Percentiles rank a stretch among this genome's conserved stretches.
These are phyloP conservation scores for Brasenia schreberi DNA, from an alignment of 164 flowering plant species.

Conservation along the genomic window DNA sequence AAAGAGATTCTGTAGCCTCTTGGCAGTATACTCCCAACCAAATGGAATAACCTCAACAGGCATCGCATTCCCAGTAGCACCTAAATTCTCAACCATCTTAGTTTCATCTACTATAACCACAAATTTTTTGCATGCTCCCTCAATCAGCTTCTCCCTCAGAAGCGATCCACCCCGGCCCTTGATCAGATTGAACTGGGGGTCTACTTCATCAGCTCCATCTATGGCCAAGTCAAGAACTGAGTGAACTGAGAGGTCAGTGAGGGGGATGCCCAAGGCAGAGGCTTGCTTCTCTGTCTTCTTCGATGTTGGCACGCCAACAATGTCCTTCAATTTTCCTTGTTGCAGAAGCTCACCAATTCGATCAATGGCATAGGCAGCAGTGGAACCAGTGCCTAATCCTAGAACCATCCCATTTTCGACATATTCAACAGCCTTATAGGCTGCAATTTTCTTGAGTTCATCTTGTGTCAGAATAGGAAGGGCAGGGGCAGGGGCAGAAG, in stretches of 20 bases:
- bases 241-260: conserved; percentile 5
- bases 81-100: conserved; percentile 4
- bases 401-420: conserved; percentile 10
- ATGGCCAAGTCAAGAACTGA: conserved; percentile 7
- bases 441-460: conserved; percentile 8
- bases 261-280: conserved; percentile 9
- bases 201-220: conserved; percentile 12
- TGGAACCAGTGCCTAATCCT: conserved; percentile 10
- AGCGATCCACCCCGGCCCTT: conserved; percentile 10
- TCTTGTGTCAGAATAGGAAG: conserved; percentile 5
- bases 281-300: conserved; percentile 7
- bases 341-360: conserved; percentile 6
- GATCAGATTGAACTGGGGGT: conserved; percentile 6
- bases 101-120: conserved; percentile 8
- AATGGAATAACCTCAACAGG: conserved; percentile 10
- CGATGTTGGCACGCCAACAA: conserved; percentile 10
- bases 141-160: conserved; percentile 10
- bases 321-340: conserved; percentile 4
- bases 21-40: conserved; percentile 5
- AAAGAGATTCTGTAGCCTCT: conserved; percentile 5
- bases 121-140: conserved; percentile 3
- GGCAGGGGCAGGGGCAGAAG: not conserved
- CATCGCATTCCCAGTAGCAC: conserved; percentile 6
- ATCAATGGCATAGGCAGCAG: conserved; percentile 6
- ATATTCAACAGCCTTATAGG: conserved; percentile 10